Evolutionary conservation across 306 rosid genomes (phyloP).

Genomic region (Leucaena leucocephala): DNA sequence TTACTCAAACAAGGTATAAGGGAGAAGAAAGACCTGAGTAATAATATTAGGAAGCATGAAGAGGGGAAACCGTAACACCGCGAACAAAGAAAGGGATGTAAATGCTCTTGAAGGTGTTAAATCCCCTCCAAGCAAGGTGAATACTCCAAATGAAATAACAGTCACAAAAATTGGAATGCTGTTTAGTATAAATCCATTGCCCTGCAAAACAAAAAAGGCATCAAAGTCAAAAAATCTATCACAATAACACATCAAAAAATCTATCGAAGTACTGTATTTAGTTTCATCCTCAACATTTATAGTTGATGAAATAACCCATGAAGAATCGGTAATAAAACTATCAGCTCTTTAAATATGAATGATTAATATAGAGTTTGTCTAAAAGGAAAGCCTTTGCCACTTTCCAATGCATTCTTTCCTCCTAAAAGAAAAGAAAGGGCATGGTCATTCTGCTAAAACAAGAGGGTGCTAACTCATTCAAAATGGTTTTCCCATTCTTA

Average conservation of each 20-base stretch:
- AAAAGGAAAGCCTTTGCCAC: constrained; percentile 12
- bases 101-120: constrained; percentile 96
- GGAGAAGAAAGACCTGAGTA: constrained; percentile 71
- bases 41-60: constrained; percentile 97
- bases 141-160: constrained; percentile 92
- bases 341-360: constrained; percentile 13
- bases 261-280: not conserved
- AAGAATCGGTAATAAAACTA: constrained; percentile 28
- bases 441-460: not conserved
- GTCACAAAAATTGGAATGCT: constrained; percentile 93
- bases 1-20: not conserved
- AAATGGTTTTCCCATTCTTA: not conserved
- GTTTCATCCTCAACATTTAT: not conserved
- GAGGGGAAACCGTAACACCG: constrained; percentile 96
- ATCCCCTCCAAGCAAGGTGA: constrained; percentile 90
- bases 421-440: not conserved
- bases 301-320: constrained; percentile 11
- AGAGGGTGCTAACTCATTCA: constrained; percentile 13
- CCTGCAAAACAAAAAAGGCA: constrained; percentile 60
- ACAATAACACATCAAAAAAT: constrained; percentile 29
- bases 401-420: constrained; percentile 4
- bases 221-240: constrained; percentile 28
- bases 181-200: constrained; percentile 75
- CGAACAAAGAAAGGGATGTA: constrained; percentile 90
- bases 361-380: constrained; percentile 13